phyloP scores from a whole-genome alignment of 1,284 basidiomycete genomes.

The Leccinum pachyderme region DNA sequence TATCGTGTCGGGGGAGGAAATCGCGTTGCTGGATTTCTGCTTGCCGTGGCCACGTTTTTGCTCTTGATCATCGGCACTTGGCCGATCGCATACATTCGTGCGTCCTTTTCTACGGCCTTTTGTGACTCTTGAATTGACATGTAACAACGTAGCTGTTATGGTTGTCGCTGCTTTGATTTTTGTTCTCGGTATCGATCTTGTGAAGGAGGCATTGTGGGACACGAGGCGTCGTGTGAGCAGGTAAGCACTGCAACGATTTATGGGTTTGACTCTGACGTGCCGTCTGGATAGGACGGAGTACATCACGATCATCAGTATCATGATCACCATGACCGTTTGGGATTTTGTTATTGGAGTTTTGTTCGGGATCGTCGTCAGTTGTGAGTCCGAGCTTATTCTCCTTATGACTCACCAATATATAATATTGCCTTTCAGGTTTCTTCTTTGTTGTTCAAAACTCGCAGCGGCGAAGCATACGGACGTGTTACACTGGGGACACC shows the following conservation, averaged over 20 bases:
- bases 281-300: constrained; percentile 56
- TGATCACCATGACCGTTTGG: constrained; percentile 90
- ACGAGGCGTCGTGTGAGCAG: constrained; percentile 85
- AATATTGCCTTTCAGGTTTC: constrained; percentile 51
- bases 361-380: constrained; percentile 90
- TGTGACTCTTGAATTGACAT: background rate
- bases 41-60: constrained; percentile 73
- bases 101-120: constrained; percentile 33
- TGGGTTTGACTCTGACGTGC: constrained; percentile 2
- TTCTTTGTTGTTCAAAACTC: constrained; percentile 98
- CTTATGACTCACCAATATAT: constrained; percentile 10
- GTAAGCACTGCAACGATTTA: constrained; percentile 41
- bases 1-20: constrained; percentile 93
- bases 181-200: constrained; percentile 91
- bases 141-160: constrained; percentile 74
- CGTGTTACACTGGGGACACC: constrained; percentile 75
- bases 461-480: constrained; percentile 77
- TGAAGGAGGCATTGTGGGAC: constrained; percentile 96
- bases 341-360: constrained; percentile 95
- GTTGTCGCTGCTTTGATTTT: constrained; percentile 92
- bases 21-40: constrained; percentile 81
- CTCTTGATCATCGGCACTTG: constrained; percentile 83
- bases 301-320: constrained; percentile 76
- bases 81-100: constrained; percentile 87
- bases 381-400: constrained; percentile 42